Conservation (phyloP, 306 rosid species). For the Pueraria montana region DNA sequence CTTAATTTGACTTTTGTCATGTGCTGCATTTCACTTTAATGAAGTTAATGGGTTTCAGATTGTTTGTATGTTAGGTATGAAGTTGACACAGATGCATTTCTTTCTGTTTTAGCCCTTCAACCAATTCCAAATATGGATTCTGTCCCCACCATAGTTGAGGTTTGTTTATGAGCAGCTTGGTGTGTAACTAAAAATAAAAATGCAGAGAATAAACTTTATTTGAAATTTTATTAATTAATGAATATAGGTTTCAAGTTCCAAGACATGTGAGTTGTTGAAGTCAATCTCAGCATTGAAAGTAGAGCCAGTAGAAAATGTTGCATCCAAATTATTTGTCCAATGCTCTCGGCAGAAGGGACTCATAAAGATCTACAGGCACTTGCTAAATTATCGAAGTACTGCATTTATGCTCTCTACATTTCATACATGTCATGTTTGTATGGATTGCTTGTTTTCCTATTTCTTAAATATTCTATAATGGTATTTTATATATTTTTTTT, state of each 20-base stretch:
- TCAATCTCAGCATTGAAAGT: conserved; percentile 91
- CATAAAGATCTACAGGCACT: conserved; percentile 94
- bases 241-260: conserved; percentile 90
- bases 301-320: conserved; percentile 89
- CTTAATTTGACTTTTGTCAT: not conserved
- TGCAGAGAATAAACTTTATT: conserved; percentile 17
- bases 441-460: conserved; percentile 31
- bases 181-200: not conserved
- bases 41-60: conserved; percentile 56
- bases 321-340: conserved; percentile 95
- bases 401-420: conserved; percentile 36
- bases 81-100: conserved; percentile 98
- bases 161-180: conserved; percentile 50
- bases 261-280: conserved; percentile 86
- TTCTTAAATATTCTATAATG: conserved; percentile 7
- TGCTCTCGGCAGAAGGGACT: conserved; percentile 99
- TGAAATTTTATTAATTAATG: conserved; percentile 45
- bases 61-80: conserved; percentile 76
- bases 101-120: conserved; percentile 95
- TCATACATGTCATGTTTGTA: conserved; percentile 43
- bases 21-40: conserved; percentile 38
- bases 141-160: conserved; percentile 94
- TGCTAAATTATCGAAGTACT: conserved; percentile 90
- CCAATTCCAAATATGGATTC: conserved; percentile 85
- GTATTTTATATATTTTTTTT: conserved; percentile 32